Base-by-base conservation (phyloP, 352 stramenopile genomes). In the Pythium brassicae region DNA sequence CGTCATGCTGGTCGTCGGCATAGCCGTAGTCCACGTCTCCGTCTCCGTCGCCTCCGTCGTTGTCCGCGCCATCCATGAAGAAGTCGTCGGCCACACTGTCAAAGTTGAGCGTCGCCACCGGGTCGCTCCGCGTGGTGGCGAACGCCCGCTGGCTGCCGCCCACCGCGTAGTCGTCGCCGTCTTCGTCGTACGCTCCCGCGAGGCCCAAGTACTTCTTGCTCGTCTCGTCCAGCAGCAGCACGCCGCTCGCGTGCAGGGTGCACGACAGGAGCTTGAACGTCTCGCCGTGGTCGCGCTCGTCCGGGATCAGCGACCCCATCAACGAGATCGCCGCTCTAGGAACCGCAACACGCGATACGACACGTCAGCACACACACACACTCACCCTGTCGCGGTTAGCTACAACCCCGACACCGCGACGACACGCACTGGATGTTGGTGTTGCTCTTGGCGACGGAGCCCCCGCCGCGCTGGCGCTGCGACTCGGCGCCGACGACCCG, bases 251-350 rank as follows among this genome's bases (percentile, higher is more conserved):
- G 40, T 92, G 78, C 25, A 94, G 63, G 42, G 78, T 76, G 62
- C 85, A 94, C 63, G 80, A 92, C 62, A 88, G 58, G 40, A 94
- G 61, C 74, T 92, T 94, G 67, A 92, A 92, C 23, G 78, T 87
- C 56, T 94, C 83, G 47, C 85, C 85, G 35, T 91, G 78, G 51
- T 92, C 82, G 20, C 77, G 64, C 47, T 92, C 83, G 45, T 87
- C 79, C 0, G 83, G 83, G 12, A 91, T 71, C 14, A 94, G 65
- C 22, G 83, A 92, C 0, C 83, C 79, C 85, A 92, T 92, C 11
- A 94, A 47, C 25, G 83, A 77, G 37, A 94, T 88, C 1, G 82
- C 83, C 10, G 84, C 84, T 35, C 75, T 86, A 34, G 10, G 25
- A 48, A 22, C 19, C 11, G 7, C 47, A 44, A 6, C 43, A 44